A percentile compares a stretch with the other conserved stretches of the same genome.
Conservation (phyloP, 2,329 filamentous ascomycete genomes). For the Botryotinia narcissicola region DNA sequence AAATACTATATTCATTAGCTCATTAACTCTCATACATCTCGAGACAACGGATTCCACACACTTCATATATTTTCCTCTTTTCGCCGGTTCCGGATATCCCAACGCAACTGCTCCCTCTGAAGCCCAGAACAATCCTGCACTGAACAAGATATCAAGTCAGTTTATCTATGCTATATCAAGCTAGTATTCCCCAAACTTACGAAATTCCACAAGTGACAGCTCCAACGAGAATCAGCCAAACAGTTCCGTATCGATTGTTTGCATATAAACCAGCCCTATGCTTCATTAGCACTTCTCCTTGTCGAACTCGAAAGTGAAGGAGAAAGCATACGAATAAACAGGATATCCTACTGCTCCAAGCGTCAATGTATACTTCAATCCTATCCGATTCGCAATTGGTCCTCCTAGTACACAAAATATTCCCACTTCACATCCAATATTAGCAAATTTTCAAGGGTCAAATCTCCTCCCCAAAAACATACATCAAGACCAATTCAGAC, state of each 20-base stretch:
- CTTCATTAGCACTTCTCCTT: slow-evolving; percentile 33
- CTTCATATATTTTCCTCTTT: slow-evolving; percentile 29
- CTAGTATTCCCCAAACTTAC: background rate
- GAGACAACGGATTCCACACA: background rate
- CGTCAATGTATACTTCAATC: slow-evolving; percentile 21
- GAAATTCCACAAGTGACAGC: slow-evolving; percentile 41
- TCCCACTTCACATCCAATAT: slow-evolving; percentile 40
- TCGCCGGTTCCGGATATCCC: slow-evolving; percentile 40
- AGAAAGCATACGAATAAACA: slow-evolving; percentile 37
- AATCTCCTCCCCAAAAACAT: background rate
- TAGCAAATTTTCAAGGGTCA: slow-evolving; percentile 23
- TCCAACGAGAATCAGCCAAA: slow-evolving; percentile 43
- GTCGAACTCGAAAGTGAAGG: background rate
- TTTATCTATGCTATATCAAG: background rate
- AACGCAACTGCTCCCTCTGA: slow-evolving; percentile 44
- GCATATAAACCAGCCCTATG: slow-evolving; percentile 40
- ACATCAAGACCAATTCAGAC: background rate
- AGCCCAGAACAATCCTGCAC: slow-evolving; percentile 44
- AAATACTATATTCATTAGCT: slow-evolving; percentile 30
- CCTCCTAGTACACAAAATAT: slow-evolving; percentile 22
- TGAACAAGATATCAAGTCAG: slow-evolving; percentile 18
- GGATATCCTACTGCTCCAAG: slow-evolving; percentile 44
- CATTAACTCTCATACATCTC: background rate
- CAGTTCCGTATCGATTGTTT: slow-evolving; percentile 42
- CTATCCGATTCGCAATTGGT: slow-evolving; percentile 9